Conservation (phyloP, 495 filamentous ascomycete species). For the Pseudotulostoma volvatum region DNA sequence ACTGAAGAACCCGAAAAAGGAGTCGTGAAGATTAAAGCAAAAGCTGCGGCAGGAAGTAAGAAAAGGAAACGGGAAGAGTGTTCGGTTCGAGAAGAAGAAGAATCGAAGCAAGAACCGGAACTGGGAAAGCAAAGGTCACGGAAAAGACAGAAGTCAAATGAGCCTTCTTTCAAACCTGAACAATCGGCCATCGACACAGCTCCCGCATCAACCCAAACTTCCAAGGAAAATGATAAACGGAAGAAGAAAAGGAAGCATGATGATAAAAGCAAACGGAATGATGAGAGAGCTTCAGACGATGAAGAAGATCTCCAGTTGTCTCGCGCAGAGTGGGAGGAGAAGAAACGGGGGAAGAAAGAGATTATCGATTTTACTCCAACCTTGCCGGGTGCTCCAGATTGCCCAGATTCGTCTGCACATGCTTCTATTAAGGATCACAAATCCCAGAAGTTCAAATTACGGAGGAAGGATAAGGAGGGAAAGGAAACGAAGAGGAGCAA, state of each 20-base stretch:
- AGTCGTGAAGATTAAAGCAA: slow-evolving; percentile 17
- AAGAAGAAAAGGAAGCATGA: slow-evolving; percentile 24
- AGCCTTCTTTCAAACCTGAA: not conserved
- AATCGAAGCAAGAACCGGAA: not conserved
- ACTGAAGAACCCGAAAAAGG: slow-evolving; percentile 8
- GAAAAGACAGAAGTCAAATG: slow-evolving; percentile 1
- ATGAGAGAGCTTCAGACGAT: not conserved
- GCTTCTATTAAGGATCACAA: no score
- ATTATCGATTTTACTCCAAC: not conserved
- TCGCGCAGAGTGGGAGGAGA: no score
- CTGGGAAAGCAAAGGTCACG: slow-evolving; percentile 1
- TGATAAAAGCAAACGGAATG: slow-evolving; percentile 17
- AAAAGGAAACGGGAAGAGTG: slow-evolving; percentile 11
- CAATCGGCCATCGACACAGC: not conserved
- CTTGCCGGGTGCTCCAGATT: no score
- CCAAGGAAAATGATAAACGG: slow-evolving; percentile 8
- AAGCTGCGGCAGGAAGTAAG: slow-evolving; percentile 8
- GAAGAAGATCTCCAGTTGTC: slow-evolving; percentile 2
- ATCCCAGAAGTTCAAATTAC: slow-evolving; percentile 27
- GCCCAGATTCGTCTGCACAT: no score
- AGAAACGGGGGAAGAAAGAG: not conserved
- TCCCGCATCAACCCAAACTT: not conserved
- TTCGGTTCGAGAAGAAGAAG: not conserved
- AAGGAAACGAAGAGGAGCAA: not conserved
- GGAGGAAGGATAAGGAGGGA: slow-evolving; percentile 7